These are phyloP conservation scores for Zygosaccharomyces sapae DNA, from an alignment of 1,139 yeast genomes.

Conservation along the genomic window DNA sequence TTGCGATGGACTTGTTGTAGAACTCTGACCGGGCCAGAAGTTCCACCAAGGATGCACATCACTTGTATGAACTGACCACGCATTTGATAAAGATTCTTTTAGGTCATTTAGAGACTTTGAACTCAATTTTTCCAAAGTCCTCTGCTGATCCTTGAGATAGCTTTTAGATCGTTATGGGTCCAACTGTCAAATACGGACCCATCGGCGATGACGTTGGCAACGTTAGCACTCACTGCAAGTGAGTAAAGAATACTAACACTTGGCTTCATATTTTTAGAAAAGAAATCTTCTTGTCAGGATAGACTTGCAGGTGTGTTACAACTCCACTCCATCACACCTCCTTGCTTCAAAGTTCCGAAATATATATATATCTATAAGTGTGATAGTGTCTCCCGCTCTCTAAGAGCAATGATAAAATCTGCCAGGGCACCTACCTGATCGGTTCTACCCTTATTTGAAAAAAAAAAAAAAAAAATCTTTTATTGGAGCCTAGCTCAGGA, in stretches of 20 bases:
- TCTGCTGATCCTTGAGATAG: slow-evolving; percentile 40
- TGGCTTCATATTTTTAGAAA: slow-evolving; percentile 4
- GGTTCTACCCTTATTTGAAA: slow-evolving; percentile 1
- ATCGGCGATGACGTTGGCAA: slow-evolving; percentile 12
- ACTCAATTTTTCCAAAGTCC: slow-evolving; percentile 25
- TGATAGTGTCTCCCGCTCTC: neutral
- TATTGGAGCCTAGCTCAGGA: no score
- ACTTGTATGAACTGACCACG: slow-evolving; percentile 35
- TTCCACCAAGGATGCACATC: slow-evolving; percentile 32
- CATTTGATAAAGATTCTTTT: slow-evolving; percentile 38
- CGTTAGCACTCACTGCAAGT: slow-evolving; percentile 4
- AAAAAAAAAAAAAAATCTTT: neutral
- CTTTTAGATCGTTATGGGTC: slow-evolving; percentile 33
- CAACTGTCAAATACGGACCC: slow-evolving; percentile 11
- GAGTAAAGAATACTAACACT: slow-evolving; percentile 1
- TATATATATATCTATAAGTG: neutral
- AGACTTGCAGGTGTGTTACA: no score
- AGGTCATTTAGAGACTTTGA: slow-evolving; percentile 35
- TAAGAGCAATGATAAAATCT: neutral
- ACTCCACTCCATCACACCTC: neutral
- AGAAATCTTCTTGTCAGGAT: no score
- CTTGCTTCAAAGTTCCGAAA: neutral
- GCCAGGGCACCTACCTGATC: neutral
- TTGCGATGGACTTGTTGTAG: slow-evolving; percentile 11
- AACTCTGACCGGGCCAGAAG: slow-evolving; percentile 21